Evolutionary conservation across 371 early-diverging fungal genomes (phyloP).

Genomic region (Rhizomucor miehei): DNA sequence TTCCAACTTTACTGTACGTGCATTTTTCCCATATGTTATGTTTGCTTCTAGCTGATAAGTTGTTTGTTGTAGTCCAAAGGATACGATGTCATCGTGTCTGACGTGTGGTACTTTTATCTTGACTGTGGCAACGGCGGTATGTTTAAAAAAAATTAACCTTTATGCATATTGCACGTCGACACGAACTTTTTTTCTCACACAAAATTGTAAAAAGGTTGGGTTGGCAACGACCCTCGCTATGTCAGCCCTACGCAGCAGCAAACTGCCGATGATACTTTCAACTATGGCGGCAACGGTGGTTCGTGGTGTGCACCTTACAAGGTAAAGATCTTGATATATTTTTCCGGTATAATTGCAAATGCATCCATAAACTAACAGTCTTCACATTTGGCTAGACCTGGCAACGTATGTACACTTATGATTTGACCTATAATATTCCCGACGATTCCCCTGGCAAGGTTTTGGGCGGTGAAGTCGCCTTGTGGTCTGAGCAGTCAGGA

Average conservation of each 20-base stretch:
- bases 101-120: slow-evolving; percentile 63
- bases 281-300: slow-evolving; percentile 52
- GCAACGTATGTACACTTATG: slow-evolving; percentile 77
- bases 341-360: not conserved
- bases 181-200: not conserved
- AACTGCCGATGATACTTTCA: slow-evolving; percentile 29
- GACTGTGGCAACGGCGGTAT: slow-evolving; percentile 69
- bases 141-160: slow-evolving; percentile 5
- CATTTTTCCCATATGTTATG: not conserved
- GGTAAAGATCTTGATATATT: slow-evolving; percentile 5
- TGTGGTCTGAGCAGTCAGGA: slow-evolving; percentile 78
- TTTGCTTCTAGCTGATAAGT: not conserved
- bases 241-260: slow-evolving; percentile 32
- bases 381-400: no score
- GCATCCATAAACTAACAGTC: not conserved
- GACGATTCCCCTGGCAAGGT: slow-evolving; percentile 42
- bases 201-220: no score
- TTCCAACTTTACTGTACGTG: slow-evolving; percentile 34
- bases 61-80: slow-evolving; percentile 25
- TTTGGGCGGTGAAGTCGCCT: slow-evolving; percentile 51
- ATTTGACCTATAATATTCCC: slow-evolving; percentile 56
- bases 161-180: no score
- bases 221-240: slow-evolving; percentile 39
- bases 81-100: slow-evolving; percentile 56
- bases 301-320: slow-evolving; percentile 69